Conservation (phyloP, 176 grass and related monocot species). For the Bromus sterilis region DNA sequence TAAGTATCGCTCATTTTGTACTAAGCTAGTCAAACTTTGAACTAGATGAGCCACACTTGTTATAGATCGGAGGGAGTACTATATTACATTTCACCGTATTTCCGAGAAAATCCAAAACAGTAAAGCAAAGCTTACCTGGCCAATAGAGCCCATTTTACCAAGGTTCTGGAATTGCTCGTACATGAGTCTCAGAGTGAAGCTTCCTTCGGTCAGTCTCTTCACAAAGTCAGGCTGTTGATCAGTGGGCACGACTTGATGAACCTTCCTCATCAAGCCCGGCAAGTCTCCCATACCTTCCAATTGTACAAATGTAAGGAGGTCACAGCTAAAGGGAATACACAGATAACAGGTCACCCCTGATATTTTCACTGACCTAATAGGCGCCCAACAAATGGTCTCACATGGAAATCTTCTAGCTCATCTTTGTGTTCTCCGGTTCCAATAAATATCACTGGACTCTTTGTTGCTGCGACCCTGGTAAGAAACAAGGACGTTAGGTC, state of each 20-base stretch:
- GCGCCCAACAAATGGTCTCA: constrained; percentile 88
- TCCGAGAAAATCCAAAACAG: constrained; percentile 6
- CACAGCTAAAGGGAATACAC: constrained; percentile 9
- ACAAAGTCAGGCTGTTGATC: constrained; percentile 94
- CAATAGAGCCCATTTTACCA: constrained; percentile 90
- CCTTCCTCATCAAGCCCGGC: constrained; percentile 92
- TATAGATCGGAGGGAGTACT: no score
- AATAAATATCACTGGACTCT: constrained; percentile 97
- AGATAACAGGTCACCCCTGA: not conserved
- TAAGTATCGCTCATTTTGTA: no score
- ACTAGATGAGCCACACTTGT: no score
- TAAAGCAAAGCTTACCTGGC: constrained; percentile 50
- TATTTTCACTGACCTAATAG: constrained; percentile 63
- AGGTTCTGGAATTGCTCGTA: constrained; percentile 89
- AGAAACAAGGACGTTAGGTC: constrained; percentile 3
- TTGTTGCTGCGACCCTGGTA: constrained; percentile 84
- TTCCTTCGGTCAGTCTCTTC: constrained; percentile 90
- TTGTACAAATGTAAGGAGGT: not conserved
- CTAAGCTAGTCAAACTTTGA: no score
- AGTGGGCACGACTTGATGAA: constrained; percentile 83
- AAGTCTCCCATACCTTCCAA: constrained; percentile 80
- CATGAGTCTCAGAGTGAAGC: constrained; percentile 89
- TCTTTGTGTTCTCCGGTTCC: constrained; percentile 94
- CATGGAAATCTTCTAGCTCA: constrained; percentile 91
- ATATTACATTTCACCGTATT: not conserved